Conservation (phyloP, 2,329 filamentous ascomycete species). For the Beauveria sp. region DNA sequence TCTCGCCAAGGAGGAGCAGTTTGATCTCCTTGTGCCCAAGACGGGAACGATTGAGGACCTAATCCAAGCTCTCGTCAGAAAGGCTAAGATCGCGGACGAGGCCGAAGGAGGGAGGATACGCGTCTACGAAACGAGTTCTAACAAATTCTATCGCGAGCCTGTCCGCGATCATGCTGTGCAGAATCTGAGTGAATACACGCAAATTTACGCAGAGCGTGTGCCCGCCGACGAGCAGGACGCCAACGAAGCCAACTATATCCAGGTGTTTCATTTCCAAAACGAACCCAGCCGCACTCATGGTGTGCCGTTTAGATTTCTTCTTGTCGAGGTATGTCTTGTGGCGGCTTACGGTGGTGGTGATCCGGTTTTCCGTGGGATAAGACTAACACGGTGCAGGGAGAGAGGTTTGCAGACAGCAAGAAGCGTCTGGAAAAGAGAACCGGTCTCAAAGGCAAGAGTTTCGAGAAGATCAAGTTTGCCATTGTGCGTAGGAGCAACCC, state of each 20-base stretch:
- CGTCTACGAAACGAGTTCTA: slow-evolving; percentile 73
- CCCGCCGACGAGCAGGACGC: slow-evolving; percentile 63
- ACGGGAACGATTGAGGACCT: slow-evolving; percentile 75
- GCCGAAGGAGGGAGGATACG: slow-evolving; percentile 60
- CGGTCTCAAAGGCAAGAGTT: slow-evolving; percentile 93
- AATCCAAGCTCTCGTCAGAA: slow-evolving; percentile 67
- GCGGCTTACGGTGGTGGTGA: slow-evolving; percentile 9
- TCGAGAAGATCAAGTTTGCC: slow-evolving; percentile 97
- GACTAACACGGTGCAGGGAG: slow-evolving; percentile 46
- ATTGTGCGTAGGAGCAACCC: slow-evolving; percentile 65
- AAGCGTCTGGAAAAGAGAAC: slow-evolving; percentile 89
- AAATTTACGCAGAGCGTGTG: slow-evolving; percentile 72
- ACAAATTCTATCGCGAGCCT: slow-evolving; percentile 79
- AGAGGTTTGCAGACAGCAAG: slow-evolving; percentile 85
- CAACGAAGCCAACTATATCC: slow-evolving; percentile 54
- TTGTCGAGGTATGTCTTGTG: slow-evolving; percentile 60
- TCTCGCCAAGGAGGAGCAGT: slow-evolving; percentile 80
- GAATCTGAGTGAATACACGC: slow-evolving; percentile 78
- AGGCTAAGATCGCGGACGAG: slow-evolving; percentile 72
- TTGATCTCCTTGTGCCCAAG: slow-evolving; percentile 82
- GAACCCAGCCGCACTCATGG: slow-evolving; percentile 80
- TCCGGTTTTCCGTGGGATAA: not conserved
- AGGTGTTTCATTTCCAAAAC: slow-evolving; percentile 87
- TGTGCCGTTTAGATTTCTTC: slow-evolving; percentile 81
- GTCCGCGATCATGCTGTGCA: slow-evolving; percentile 63